Base-by-base conservation (phyloP, 352 stramenopile species). In the Thalassiosira livingstoniorum region DNA sequence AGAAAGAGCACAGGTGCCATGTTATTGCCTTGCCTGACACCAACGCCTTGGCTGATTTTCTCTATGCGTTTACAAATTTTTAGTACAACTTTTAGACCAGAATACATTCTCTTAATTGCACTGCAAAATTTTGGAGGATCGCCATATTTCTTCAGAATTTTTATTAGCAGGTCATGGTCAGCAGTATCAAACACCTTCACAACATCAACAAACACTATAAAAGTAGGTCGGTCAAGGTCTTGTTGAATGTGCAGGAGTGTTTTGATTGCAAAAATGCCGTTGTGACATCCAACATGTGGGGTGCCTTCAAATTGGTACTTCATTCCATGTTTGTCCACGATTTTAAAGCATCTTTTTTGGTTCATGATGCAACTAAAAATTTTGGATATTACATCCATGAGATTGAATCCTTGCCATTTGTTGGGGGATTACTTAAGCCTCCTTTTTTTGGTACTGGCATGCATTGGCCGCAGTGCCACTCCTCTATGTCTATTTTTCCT, bases 171-270 rank as follows among this genome's bases (percentile, higher is more conserved):
- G 10, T n/a, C 7, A 73, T 73, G 72, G 34, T 80, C 72, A n/a
- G 71, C 34, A 31, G 71, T 79, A 29, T 72, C 42, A 55, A 51
- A 71, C 18, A 53, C 61, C 58, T 78, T 78, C 10, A 78, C 58
- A 11, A 78, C 32, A 39, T 78, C 70, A 45, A 65, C 34, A 55
- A 65, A 78, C 13, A 23, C 60, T 29, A 78, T 34, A 27, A 25
- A 57, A 1, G 58, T 42, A 2, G 58, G 13, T 10, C 70, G 31
- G 47, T 71, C 65, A 31, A 71, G 69, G 11, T 78, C 35, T 29
- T 54, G 51, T 51, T 32, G 1, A 29, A 29, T 32, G 47, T 61
- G 31, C 15, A 45, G 53, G 3, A 57, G 13, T 13, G 35, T 53
- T 69, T 69, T 57, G 2, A 69, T 13, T 4, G 61, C 37, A 23